Evolutionary conservation across 345 rosid genomes (phyloP).

Genomic region (Eucalyptus globulus): DNA sequence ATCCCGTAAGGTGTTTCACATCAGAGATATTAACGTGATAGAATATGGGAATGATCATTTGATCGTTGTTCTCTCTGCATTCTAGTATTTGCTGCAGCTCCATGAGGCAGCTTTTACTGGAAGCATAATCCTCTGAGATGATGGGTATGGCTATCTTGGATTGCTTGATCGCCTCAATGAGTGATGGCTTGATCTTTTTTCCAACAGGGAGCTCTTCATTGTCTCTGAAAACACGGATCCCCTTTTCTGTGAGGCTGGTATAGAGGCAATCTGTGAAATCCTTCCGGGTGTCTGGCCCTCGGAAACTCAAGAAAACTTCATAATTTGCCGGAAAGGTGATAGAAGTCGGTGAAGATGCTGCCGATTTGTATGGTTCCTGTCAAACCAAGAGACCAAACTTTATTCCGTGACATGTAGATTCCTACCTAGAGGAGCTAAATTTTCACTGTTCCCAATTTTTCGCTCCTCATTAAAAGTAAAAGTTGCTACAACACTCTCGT

Average conservation of each 20-base stretch:
- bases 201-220: background rate
- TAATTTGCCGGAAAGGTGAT: fast-evolving
- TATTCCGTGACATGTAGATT: background rate
- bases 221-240: background rate
- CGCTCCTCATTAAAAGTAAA: background rate
- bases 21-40: background rate
- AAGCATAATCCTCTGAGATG: background rate
- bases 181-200: background rate
- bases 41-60: background rate
- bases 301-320: background rate
- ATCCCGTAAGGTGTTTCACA: background rate
- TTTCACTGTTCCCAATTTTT: background rate
- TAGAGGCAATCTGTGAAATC: background rate
- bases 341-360: background rate
- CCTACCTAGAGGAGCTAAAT: background rate
- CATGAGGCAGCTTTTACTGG: background rate
- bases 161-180: background rate
- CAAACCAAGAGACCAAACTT: background rate
- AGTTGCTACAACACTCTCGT: too few relatives aligned
- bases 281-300: background rate
- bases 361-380: background rate
- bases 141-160: background rate
- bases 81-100: background rate
- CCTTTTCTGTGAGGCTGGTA: fast-evolving
- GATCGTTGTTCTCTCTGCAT: background rate